Conservation (phyloP, 2,329 filamentous ascomycete genomes). For the Juglanconis juglandina region DNA sequence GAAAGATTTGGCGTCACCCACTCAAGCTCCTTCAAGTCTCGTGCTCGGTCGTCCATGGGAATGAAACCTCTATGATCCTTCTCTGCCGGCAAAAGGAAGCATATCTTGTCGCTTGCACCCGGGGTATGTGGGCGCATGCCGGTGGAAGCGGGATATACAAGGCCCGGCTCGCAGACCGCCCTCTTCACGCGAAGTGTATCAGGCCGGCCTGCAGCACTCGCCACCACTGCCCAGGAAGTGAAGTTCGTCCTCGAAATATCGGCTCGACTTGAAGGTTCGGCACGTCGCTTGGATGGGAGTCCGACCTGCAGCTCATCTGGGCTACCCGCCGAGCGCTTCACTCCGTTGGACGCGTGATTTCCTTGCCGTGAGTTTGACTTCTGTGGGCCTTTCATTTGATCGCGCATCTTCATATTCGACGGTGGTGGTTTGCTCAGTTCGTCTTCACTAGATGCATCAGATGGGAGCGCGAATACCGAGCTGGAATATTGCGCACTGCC, state of each 20-base stretch:
- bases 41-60: not conserved
- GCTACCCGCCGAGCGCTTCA: not conserved
- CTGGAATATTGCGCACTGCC: not conserved
- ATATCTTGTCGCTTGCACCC: not conserved
- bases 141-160: not conserved
- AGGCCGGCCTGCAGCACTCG: not conserved
- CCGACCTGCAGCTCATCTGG: not conserved
- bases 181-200: not conserved
- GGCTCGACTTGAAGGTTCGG: not conserved
- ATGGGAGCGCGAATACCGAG: not conserved
- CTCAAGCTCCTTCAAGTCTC: not conserved
- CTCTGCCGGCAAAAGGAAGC: not conserved
- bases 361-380: not conserved
- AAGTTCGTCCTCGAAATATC: conserved; percentile 7
- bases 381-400: not conserved
- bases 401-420: not conserved
- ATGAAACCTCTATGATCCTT: not conserved
- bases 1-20: conserved; percentile 11
- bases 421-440: conserved; percentile 2
- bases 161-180: conserved; percentile 11
- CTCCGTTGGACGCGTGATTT: not conserved
- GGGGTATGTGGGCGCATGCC: not conserved
- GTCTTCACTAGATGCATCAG: conserved; percentile 3
- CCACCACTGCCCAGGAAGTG: not conserved
- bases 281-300: conserved; percentile 1